Evolutionary conservation across 495 filamentous ascomycete genomes (phyloP).

Genomic region (Barbatosphaeria neglecta): DNA sequence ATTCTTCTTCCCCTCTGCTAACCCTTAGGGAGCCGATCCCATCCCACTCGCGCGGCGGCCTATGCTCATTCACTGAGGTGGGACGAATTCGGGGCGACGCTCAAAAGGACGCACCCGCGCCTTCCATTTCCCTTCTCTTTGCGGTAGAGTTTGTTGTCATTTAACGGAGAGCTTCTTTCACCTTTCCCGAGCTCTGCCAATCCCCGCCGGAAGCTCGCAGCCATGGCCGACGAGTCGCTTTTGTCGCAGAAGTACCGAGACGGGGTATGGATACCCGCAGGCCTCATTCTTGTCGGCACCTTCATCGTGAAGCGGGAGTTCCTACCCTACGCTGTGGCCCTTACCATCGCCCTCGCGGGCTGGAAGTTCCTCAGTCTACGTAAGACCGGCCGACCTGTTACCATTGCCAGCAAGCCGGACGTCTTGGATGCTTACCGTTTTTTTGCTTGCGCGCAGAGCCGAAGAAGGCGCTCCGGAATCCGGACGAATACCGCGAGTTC

Average conservation of each 20-base stretch:
- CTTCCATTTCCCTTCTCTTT: background rate
- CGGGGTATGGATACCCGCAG: conserved; percentile 77
- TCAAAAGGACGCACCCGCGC: background rate
- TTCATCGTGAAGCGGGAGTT: conserved; percentile 71
- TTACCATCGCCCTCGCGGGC: conserved; percentile 47
- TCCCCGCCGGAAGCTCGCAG: background rate
- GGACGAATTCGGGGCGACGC: background rate
- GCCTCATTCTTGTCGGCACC: conserved; percentile 62
- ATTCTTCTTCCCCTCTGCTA: background rate
- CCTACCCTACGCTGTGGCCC: conserved; percentile 55
- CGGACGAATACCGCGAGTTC: conserved; percentile 78
- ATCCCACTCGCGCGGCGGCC: background rate
- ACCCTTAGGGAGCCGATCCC: background rate
- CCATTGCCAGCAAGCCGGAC: background rate
- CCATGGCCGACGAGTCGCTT: conserved; percentile 15
- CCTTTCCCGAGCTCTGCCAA: background rate
- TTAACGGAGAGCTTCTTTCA: too few relatives aligned
- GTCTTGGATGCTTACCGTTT: conserved; percentile 15
- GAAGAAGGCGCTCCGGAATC: conserved; percentile 67
- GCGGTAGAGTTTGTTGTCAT: too few relatives aligned
- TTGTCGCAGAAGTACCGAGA: conserved; percentile 41
- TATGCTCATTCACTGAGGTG: background rate
- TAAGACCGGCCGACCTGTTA: too few relatives aligned
- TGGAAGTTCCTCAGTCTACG: conserved; percentile 44
- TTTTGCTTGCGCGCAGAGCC: conserved; percentile 39